A percentile compares a stretch with the other conserved stretches of the same genome.
These are phyloP conservation scores for Leishmania major DNA, from an alignment of 208 protist species.

Conservation along the genomic window DNA sequence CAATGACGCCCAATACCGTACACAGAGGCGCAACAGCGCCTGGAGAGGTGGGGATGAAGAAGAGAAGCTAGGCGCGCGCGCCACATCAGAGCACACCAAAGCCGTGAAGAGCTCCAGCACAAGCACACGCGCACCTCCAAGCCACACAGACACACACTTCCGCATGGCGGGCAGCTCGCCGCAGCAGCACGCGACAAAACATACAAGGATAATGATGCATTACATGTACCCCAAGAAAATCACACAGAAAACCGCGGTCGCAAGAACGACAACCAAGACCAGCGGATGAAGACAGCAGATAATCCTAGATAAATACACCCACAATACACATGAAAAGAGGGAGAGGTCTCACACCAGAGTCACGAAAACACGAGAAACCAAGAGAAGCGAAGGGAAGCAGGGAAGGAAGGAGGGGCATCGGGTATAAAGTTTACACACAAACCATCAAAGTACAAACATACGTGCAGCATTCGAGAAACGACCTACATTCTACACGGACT, in stretches of 20 bases:
- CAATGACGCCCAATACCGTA: neutral
- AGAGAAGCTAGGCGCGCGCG: neutral
- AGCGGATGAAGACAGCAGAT: too few relatives aligned
- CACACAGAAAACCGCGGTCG: too few relatives aligned
- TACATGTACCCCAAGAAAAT: neutral
- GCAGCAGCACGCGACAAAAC: neutral
- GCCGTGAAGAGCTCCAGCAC: too few relatives aligned
- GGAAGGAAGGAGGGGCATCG: neutral
- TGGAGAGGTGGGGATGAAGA: neutral
- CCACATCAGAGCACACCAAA: neutral
- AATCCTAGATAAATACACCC: neutral
- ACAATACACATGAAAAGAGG: neutral
- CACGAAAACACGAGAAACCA: neutral
- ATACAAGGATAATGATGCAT: neutral
- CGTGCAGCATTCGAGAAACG: too few relatives aligned
- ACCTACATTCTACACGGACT: neutral
- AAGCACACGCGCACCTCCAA: neutral
- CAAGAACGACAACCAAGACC: too few relatives aligned
- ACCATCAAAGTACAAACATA: too few relatives aligned
- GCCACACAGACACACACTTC: neutral
- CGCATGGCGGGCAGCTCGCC: neutral
- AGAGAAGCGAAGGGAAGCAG: too few relatives aligned
- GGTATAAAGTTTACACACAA: neutral
- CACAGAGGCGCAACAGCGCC: neutral
- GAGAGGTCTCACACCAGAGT: neutral